Evolutionary conservation across 345 rosid species (phyloP).

Genomic region (Bretschneidera sinensis): DNA sequence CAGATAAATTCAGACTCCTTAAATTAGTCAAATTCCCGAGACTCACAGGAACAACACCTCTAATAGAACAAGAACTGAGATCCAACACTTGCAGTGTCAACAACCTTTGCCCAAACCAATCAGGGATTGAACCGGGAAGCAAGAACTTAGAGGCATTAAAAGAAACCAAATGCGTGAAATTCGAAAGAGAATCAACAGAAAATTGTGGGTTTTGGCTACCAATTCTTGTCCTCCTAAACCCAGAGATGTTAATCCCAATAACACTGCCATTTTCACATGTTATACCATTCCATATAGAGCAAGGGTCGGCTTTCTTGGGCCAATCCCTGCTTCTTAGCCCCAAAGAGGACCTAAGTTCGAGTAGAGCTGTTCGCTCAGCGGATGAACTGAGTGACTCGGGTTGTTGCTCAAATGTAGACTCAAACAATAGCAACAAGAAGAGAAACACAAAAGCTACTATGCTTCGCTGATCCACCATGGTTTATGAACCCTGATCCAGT

Average conservation of each 20-base stretch:
- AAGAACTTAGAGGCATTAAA: constrained; percentile 77
- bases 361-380: constrained; percentile 52
- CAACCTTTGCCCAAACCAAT: constrained; percentile 63
- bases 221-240: constrained; percentile 76
- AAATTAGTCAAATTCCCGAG: constrained; percentile 71
- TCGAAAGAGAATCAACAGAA: constrained; percentile 59
- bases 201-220: constrained; percentile 78
- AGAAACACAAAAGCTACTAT: constrained; percentile 31
- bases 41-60: constrained; percentile 56
- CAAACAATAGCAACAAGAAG: constrained; percentile 36
- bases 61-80: constrained; percentile 70
- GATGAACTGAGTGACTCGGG: constrained; percentile 36
- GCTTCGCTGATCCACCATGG: constrained; percentile 64
- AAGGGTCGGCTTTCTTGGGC: constrained; percentile 88
- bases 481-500: constrained; percentile 25
- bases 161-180: constrained; percentile 54
- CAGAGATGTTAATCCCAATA: constrained; percentile 67
- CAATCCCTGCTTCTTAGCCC: constrained; percentile 86
- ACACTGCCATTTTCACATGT: constrained; percentile 62
- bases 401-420: constrained; percentile 49
- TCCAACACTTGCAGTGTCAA: constrained; percentile 63
- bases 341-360: constrained; percentile 78
- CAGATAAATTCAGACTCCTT: constrained; percentile 49
- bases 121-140: constrained; percentile 79
- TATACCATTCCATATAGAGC: constrained; percentile 67